Evolutionary conservation across 2,329 filamentous ascomycete genomes (phyloP).

Genomic region (Talaromyces rugulosus): DNA sequence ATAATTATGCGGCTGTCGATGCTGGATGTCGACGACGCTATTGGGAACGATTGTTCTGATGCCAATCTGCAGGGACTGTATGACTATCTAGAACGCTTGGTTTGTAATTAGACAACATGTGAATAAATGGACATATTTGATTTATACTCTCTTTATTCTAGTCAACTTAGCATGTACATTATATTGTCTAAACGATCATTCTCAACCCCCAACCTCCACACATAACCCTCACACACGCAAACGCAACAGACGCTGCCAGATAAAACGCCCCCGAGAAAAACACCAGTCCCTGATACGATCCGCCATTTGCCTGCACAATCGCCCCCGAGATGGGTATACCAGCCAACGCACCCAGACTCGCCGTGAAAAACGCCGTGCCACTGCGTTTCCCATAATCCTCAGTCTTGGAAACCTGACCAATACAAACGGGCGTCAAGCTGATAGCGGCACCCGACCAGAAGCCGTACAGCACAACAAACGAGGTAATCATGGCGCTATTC

Average conservation of each 20-base stretch:
- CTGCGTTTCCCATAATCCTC: conserved; percentile 39
- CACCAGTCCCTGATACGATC: conserved; percentile 15
- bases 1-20: neutral
- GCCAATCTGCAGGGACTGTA: neutral
- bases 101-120: neutral
- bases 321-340: conserved; percentile 23
- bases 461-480: conserved; percentile 27
- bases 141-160: neutral
- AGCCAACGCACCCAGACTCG: conserved; percentile 20
- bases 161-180: neutral
- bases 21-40: neutral
- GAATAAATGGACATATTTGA: neutral
- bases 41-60: neutral
- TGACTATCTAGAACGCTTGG: neutral
- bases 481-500: conserved; percentile 19
- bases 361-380: conserved; percentile 27
- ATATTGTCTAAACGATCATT: neutral
- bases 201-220: conserved; percentile 2
- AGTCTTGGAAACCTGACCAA: conserved; percentile 44
- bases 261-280: conserved; percentile 26
- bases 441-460: conserved; percentile 36
- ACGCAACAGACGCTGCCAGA: conserved; percentile 8
- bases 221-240: conserved; percentile 8
- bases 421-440: conserved; percentile 37
- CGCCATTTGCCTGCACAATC: conserved; percentile 16